phyloP scores from a whole-genome alignment of 2,329 filamentous ascomycete genomes.

The Phyllosticta citriasiana region DNA sequence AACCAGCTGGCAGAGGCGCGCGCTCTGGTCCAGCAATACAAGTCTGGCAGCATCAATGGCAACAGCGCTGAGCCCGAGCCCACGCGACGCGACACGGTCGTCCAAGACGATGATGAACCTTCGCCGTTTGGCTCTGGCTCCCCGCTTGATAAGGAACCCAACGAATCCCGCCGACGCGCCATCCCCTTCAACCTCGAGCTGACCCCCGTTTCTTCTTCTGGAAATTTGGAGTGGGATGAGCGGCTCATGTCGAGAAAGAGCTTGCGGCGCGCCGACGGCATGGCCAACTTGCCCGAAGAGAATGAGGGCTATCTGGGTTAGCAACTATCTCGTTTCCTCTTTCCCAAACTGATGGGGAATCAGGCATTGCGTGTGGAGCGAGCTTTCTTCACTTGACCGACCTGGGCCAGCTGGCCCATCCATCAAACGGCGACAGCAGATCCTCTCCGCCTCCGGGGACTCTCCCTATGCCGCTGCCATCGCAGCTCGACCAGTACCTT shows the following conservation, averaged over 20 bases:
- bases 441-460: neutral
- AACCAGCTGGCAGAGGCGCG: constrained; percentile 2
- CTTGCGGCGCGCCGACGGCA: neutral
- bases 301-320: constrained; percentile 3
- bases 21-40: neutral
- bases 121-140: neutral
- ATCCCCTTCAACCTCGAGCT: neutral
- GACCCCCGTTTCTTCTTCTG: neutral
- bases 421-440: neutral
- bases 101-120: neutral
- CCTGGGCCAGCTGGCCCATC: neutral
- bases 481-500: constrained; percentile 15
- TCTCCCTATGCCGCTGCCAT: neutral
- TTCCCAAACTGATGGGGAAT: neutral
- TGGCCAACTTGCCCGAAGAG: neutral
- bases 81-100: neutral
- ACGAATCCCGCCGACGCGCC: neutral
- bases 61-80: neutral
- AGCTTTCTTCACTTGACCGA: constrained; percentile 1
- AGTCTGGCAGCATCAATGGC: neutral
- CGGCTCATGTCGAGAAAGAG: neutral
- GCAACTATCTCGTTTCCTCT: neutral
- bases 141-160: neutral
- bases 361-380: neutral
- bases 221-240: constrained; percentile 8